Base-by-base conservation (phyloP, 2,329 filamentous ascomycete genomes). In the Monosporascus sp. region DNA sequence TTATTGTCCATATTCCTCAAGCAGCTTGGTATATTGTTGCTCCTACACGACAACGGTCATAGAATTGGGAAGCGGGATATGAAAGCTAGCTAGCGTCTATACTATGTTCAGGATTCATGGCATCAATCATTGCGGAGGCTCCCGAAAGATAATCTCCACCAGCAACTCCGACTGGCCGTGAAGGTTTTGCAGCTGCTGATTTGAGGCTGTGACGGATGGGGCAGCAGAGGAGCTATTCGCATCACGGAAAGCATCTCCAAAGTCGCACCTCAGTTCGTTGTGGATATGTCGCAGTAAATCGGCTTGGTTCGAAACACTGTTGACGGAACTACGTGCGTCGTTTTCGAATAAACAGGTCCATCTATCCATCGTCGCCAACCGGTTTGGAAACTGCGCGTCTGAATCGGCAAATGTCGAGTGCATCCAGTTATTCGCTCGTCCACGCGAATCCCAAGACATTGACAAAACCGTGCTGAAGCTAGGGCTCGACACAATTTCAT, bases 401-500 rank as follows among this genome's bases (percentile, higher is more conserved):
- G 51, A 27, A 31, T 62, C 56, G 3, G 31, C 11, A 1, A 61
- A 51, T 4, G 25, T 46, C 9, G 57, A 57, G 9, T 60, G 43
- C 3, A 36, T 11, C 54, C 53, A 61, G 2, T 52, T n/a, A 7
- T 48, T 38, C 1, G 57, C 51, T 6, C 3, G 31, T 0, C 22
- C 36, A 14, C 46, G 3, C 1, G 45, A 11, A n/a, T 53, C 39
- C 60, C 60, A 63, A 15, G 47, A 50, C 1, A 59, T 46, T 0
- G 60, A 62, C 3, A 62, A 20, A 0, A 64, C 17, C 1, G 54
- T 25, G 3, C 44, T 51, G 24, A 58, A 35, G 5, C 24, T 47
- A 1, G 49, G 52, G 24, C 45, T 45, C 3, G 60, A 58, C 20
- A 64, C 43, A 0, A 62, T 37, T 20, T 57, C 49, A 49, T 62